phyloP scores from a whole-genome alignment of 371 early-diverging fungal genomes.

The Mucor ambiguus region DNA sequence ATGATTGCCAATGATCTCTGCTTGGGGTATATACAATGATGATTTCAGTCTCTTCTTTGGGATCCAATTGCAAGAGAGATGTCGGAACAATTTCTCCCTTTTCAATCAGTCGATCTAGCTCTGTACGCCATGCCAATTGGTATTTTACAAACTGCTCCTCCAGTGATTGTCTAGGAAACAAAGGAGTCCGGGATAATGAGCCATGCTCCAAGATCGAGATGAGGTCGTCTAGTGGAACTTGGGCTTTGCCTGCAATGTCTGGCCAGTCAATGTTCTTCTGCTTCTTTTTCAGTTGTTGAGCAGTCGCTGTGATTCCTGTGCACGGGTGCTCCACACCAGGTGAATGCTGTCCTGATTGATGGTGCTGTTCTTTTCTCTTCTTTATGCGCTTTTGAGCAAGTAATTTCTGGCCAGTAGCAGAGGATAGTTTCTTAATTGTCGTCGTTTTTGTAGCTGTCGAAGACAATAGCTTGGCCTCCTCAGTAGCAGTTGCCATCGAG shows the following conservation, averaged over 20 bases:
- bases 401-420: background rate
- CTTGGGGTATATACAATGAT: constrained; percentile 78
- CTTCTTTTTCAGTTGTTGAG: constrained; percentile 16
- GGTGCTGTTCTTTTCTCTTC: constrained; percentile 6
- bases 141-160: constrained; percentile 25
- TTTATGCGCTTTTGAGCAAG: background rate
- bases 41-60: constrained; percentile 67
- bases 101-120: constrained; percentile 70
- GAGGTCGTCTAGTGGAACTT: constrained; percentile 60
- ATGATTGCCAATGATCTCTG: constrained; percentile 52
- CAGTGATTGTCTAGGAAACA: constrained; percentile 62
- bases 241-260: constrained; percentile 41
- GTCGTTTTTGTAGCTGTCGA: background rate
- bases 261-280: constrained; percentile 37
- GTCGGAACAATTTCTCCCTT: constrained; percentile 71
- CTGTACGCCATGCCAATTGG: constrained; percentile 58
- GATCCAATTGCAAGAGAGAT: constrained; percentile 61
- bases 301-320: constrained; percentile 26
- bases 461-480: background rate
- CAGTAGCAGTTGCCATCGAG: background rate
- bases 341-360: background rate
- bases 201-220: constrained; percentile 63
- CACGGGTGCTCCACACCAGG: background rate
- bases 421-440: background rate
- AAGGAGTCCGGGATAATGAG: constrained; percentile 61